phyloP scores from a whole-genome alignment of 352 stramenopile species.

The Pythium plurisporium region DNA sequence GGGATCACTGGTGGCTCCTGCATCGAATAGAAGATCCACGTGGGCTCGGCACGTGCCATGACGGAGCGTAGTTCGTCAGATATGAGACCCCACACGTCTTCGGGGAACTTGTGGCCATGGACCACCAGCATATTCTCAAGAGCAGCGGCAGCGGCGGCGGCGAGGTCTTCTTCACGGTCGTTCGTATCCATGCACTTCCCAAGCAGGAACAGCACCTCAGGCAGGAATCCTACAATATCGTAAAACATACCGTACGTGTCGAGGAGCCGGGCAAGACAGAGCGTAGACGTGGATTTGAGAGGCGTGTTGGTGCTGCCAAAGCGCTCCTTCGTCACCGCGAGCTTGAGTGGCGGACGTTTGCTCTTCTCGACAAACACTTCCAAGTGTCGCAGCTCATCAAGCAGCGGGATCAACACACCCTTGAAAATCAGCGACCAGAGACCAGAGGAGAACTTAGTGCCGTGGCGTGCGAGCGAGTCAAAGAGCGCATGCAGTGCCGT shows the following conservation, averaged over 20 bases:
- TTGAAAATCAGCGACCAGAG: slow-evolving; percentile 85
- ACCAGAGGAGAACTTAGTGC: slow-evolving; percentile 63
- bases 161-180: slow-evolving; percentile 66
- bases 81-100: slow-evolving; percentile 79
- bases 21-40: slow-evolving; percentile 65
- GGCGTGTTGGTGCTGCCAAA: not conserved
- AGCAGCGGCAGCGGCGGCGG: slow-evolving; percentile 44
- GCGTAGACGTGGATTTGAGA: slow-evolving; percentile 51
- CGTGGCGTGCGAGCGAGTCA: slow-evolving; percentile 59
- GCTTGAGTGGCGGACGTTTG: slow-evolving; percentile 32
- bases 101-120: slow-evolving; percentile 75
- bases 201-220: slow-evolving; percentile 71
- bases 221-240: slow-evolving; percentile 70
- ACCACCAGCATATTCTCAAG: slow-evolving; percentile 66
- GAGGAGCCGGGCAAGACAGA: slow-evolving; percentile 58
- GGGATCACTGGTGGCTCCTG: slow-evolving; percentile 15
- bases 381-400: slow-evolving; percentile 71
- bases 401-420: slow-evolving; percentile 78
- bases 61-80: slow-evolving; percentile 74
- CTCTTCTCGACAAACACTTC: slow-evolving; percentile 58
- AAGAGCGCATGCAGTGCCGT: slow-evolving; percentile 73
- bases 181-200: slow-evolving; percentile 76
- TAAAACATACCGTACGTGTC: slow-evolving; percentile 80
- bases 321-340: slow-evolving; percentile 30
- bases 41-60: slow-evolving; percentile 65